These are phyloP conservation scores for Colletotrichum trifolii DNA, from an alignment of 2,329 filamentous ascomycete species.

Conservation along the genomic window DNA sequence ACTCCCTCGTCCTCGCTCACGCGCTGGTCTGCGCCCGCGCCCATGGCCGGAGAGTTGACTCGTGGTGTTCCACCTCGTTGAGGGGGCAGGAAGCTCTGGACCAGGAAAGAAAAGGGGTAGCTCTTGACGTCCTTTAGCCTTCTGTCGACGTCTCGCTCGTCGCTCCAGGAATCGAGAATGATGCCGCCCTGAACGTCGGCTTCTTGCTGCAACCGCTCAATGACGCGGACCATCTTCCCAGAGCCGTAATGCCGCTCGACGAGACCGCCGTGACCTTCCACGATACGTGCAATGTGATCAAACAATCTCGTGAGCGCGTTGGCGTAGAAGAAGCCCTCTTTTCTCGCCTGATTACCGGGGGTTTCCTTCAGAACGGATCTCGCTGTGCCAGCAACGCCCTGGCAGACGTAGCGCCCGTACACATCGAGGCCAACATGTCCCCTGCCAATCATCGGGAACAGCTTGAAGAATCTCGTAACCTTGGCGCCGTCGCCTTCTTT, in stretches of 20 bases:
- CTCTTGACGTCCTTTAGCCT: conserved; percentile 95
- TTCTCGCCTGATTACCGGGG: conserved; percentile 58
- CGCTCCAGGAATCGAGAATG: conserved; percentile 93
- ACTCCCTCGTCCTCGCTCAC: conserved; percentile 89
- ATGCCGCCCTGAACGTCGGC: conserved; percentile 97
- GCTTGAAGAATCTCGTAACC: conserved; percentile 96
- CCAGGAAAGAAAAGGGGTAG: conserved; percentile 96
- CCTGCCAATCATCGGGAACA: conserved; percentile 93
- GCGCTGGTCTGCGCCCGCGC: conserved; percentile 63
- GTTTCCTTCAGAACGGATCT: conserved; percentile 81
- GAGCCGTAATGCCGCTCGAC: conserved; percentile 94
- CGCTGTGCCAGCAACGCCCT: conserved; percentile 88
- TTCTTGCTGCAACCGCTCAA: conserved; percentile 91
- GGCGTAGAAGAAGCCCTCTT: conserved; percentile 90
- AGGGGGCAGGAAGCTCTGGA: conserved; percentile 88
- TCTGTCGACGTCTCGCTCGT: conserved; percentile 86
- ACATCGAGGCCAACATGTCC: conserved; percentile 92
- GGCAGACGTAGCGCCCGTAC: conserved; percentile 95
- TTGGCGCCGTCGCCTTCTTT: conserved; percentile 87
- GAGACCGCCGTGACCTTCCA: conserved; percentile 89
- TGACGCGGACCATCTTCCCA: conserved; percentile 94
- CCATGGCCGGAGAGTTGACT: conserved; percentile 79
- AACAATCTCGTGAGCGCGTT: conserved; percentile 92
- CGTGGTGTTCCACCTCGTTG: conserved; percentile 75
- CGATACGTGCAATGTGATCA: conserved; percentile 96